phyloP scores from a whole-genome alignment of 1,139 yeast genomes.

The Sugiyamaella japonica region DNA sequence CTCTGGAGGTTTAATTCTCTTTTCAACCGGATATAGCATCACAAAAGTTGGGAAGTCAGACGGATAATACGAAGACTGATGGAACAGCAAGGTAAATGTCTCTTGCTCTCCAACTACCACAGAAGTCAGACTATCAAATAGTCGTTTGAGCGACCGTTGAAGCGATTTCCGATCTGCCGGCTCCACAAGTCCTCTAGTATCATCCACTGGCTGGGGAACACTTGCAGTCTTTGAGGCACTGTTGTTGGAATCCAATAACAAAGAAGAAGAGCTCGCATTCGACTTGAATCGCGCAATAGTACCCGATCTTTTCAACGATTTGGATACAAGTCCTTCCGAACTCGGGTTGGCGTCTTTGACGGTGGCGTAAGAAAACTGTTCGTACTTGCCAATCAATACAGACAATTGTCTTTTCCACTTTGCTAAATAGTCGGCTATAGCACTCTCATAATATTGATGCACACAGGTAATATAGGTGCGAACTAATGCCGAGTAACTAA shows the following conservation, averaged over 20 bases:
- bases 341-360: slow-evolving; percentile 13
- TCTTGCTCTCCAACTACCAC: slow-evolving; percentile 62
- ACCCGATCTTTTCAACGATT: slow-evolving; percentile 37
- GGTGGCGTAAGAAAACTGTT: slow-evolving; percentile 26
- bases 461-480: slow-evolving; percentile 34
- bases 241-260: slow-evolving; percentile 4
- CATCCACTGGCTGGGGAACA: slow-evolving; percentile 15
- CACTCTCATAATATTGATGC: slow-evolving; percentile 32
- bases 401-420: slow-evolving; percentile 34
- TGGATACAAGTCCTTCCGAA: slow-evolving; percentile 22
- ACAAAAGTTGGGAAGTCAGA: slow-evolving; percentile 53
- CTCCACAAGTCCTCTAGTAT: slow-evolving; percentile 23
- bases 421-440: slow-evolving; percentile 36
- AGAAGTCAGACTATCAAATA: slow-evolving; percentile 41
- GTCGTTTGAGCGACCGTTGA: slow-evolving; percentile 23
- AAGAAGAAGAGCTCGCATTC: slow-evolving; percentile 4
- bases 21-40: slow-evolving; percentile 41
- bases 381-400: slow-evolving; percentile 24
- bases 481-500: slow-evolving; percentile 46
- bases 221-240: slow-evolving; percentile 17
- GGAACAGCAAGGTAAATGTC: slow-evolving; percentile 65
- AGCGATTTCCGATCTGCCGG: slow-evolving; percentile 31
- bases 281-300: slow-evolving; percentile 35
- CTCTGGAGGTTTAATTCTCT: slow-evolving; percentile 36
- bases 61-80: slow-evolving; percentile 53